phyloP scores from a whole-genome alignment of 2,329 filamentous ascomycete genomes.

The Cladorrhinum sp. region DNA sequence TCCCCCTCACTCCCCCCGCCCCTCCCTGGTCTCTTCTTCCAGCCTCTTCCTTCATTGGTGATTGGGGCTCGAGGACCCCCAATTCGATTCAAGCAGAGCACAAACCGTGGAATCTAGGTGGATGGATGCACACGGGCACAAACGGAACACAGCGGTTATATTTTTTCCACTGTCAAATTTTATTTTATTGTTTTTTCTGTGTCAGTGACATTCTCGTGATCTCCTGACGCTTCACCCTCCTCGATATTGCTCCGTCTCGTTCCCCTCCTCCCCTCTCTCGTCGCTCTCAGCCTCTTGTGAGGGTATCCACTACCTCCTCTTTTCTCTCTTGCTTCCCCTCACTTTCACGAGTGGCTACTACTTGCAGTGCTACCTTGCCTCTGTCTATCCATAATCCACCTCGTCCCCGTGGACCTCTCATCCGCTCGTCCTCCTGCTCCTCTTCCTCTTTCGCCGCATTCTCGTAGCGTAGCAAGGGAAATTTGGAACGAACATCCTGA shows the following conservation, averaged over 20 bases:
- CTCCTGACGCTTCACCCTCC: background rate
- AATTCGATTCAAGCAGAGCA: background rate
- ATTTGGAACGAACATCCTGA: constrained; percentile 3
- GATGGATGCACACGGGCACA: background rate
- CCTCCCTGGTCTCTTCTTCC: constrained; percentile 1
- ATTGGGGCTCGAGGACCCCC: background rate
- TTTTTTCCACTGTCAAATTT: background rate
- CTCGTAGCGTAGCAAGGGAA: constrained; percentile 4
- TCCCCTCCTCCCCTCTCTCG: background rate
- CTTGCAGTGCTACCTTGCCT: background rate
- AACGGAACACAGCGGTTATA: background rate
- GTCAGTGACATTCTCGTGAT: background rate
- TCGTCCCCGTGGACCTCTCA: background rate
- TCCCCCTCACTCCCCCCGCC: background rate
- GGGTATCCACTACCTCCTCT: background rate
- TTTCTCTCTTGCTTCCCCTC: background rate
- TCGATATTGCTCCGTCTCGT: background rate
- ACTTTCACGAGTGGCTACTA: background rate
- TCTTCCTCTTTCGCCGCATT: constrained; percentile 3
- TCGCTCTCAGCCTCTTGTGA: background rate
- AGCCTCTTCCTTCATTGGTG: constrained; percentile 4
- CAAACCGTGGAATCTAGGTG: background rate
- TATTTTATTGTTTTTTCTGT: background rate
- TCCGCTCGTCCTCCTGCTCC: background rate
- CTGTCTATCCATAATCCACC: background rate